Conservation (phyloP, 2,329 filamentous ascomycete species). For the Hypomyces rosellus region DNA sequence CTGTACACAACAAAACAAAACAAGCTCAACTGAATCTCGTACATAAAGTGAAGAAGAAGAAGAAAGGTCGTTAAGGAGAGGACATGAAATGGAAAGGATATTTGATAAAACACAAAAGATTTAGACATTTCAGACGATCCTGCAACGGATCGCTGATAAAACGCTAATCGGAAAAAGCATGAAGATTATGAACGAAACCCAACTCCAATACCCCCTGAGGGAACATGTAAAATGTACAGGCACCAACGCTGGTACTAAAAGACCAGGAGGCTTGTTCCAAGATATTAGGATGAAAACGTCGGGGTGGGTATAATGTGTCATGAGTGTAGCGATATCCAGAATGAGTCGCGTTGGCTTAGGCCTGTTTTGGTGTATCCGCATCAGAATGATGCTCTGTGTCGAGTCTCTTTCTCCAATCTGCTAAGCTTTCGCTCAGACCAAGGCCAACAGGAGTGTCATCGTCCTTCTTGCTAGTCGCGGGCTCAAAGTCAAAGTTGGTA, state of each 20-base stretch:
- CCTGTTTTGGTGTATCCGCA: constrained; percentile 22
- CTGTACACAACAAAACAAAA: constrained; percentile 5
- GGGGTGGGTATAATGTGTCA: constrained; percentile 26
- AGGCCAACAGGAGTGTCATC: constrained; percentile 36
- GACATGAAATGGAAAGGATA: constrained; percentile 12
- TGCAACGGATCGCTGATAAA: too few relatives aligned
- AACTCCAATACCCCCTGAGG: constrained; percentile 17
- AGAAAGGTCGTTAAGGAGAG: constrained; percentile 13
- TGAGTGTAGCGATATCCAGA: constrained; percentile 23
- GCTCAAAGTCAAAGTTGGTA: constrained; percentile 81
- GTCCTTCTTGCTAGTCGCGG: constrained; percentile 32
- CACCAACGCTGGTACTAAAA: not conserved
- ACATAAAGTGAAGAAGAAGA: not conserved
- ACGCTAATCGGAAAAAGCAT: constrained; percentile 7
- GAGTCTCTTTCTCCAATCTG: constrained; percentile 73
- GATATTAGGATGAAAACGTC: constrained; percentile 19
- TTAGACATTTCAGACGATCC: constrained; percentile 8
- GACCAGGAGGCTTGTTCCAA: constrained; percentile 12
- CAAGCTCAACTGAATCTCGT: constrained; percentile 3
- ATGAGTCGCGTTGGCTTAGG: constrained; percentile 16
- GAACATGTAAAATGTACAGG: constrained; percentile 4
- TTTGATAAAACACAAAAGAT: constrained; percentile 7
- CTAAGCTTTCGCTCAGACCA: constrained; percentile 63
- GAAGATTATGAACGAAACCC: too few relatives aligned
- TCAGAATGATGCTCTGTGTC: constrained; percentile 43